A percentile compares a stretch with the other conserved stretches of the same genome.
Evolutionary conservation across 495 filamentous ascomycete genomes (phyloP).

Genomic region (Xylaria venustula): DNA sequence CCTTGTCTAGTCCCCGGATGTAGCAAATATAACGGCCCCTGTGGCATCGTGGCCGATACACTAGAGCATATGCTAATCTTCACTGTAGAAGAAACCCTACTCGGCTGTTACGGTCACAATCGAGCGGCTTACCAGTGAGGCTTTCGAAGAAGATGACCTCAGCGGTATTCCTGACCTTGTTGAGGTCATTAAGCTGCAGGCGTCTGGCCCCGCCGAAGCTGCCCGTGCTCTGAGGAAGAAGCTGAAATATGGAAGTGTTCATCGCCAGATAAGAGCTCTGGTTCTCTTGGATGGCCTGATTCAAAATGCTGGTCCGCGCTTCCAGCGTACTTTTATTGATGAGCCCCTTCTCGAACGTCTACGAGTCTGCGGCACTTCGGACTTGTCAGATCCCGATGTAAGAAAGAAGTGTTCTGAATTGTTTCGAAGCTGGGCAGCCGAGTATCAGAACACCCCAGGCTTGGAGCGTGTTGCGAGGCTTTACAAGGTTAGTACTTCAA

Average conservation of each 20-base stretch:
- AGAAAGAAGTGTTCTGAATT: conserved; percentile 80
- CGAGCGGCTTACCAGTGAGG: conserved; percentile 84
- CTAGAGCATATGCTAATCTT: conserved; percentile 11
- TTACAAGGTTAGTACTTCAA: conserved; percentile 56
- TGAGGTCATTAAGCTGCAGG: conserved; percentile 88
- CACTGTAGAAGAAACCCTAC: conserved; percentile 81
- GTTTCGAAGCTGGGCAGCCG: conserved; percentile 82
- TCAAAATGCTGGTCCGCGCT: conserved; percentile 87
- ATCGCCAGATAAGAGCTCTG: conserved; percentile 87
- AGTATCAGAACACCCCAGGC: conserved; percentile 78
- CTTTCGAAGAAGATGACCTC: conserved; percentile 85
- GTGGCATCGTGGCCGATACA: not conserved
- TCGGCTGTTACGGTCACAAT: conserved; percentile 93
- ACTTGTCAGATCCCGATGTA: conserved; percentile 80
- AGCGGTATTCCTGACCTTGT: conserved; percentile 91
- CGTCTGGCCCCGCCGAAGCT: conserved; percentile 83
- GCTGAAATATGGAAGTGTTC: conserved; percentile 93
- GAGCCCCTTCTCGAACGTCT: conserved; percentile 92
- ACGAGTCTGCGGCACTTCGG: conserved; percentile 80
- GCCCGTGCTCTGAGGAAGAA: conserved; percentile 95
- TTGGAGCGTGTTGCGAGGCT: conserved; percentile 76
- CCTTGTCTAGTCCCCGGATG: not conserved
- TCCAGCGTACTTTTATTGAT: conserved; percentile 84
- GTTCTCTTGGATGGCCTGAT: conserved; percentile 91
- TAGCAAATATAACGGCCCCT: not conserved